These are phyloP conservation scores for Syncephalastrum sp. DNA, from an alignment of 371 early-diverging fungal species.

Conservation along the genomic window DNA sequence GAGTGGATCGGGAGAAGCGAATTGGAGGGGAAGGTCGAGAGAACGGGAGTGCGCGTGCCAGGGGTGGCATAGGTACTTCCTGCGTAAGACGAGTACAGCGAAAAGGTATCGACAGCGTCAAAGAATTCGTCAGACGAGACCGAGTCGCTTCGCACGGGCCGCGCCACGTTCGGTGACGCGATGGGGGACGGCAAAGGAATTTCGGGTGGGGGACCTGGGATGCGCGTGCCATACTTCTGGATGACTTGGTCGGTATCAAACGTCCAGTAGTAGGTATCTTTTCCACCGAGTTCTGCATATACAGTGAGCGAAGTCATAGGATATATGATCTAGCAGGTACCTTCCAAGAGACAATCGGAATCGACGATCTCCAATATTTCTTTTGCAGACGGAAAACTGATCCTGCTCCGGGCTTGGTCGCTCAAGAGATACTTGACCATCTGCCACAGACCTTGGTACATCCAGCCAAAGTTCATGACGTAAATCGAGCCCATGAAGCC, in stretches of 20 bases:
- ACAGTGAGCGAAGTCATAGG: background rate
- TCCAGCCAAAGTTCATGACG: slow-evolving; percentile 48
- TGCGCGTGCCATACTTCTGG: slow-evolving; percentile 29
- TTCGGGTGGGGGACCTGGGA: slow-evolving; percentile 7
- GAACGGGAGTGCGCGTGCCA: slow-evolving; percentile 3
- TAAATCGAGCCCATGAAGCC: slow-evolving; percentile 34
- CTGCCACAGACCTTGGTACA: slow-evolving; percentile 49
- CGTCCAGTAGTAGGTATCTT: slow-evolving; percentile 30
- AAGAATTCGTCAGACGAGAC: slow-evolving; percentile 31
- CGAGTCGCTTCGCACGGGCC: slow-evolving; percentile 18
- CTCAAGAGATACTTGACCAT: slow-evolving; percentile 36
- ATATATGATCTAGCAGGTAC: slow-evolving; percentile 13
- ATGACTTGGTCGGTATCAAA: slow-evolving; percentile 30
- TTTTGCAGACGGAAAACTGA: slow-evolving; percentile 29
- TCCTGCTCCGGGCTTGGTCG: slow-evolving; percentile 33
- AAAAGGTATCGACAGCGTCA: slow-evolving; percentile 26
- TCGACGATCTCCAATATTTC: slow-evolving; percentile 27
- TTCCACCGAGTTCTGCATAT: slow-evolving; percentile 35
- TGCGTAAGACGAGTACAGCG: background rate
- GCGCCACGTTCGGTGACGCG: background rate
- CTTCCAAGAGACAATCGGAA: slow-evolving; percentile 24
- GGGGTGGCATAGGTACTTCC: slow-evolving; percentile 9
- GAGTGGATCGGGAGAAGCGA: no score
- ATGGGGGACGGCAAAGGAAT: slow-evolving; percentile 12
- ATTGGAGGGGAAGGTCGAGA: no score